A percentile compares a stretch with the other conserved stretches of the same genome.
These are phyloP conservation scores for Pichia norvegensis DNA, from an alignment of 1,139 yeast species.

Conservation along the genomic window DNA sequence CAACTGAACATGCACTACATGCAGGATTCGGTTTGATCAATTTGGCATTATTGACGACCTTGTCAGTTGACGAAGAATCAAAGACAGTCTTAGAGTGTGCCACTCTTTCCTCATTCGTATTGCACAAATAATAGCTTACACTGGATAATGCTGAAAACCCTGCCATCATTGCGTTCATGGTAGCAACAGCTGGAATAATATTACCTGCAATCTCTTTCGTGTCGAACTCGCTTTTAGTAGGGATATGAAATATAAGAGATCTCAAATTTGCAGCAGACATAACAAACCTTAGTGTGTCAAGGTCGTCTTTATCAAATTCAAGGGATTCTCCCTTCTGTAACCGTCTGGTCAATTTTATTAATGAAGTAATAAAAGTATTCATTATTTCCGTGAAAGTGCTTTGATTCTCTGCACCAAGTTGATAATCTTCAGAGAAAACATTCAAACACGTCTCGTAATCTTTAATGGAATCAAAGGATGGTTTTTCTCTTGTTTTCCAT, in stretches of 20 bases:
- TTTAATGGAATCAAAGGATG: slow-evolving; percentile 28
- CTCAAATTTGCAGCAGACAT: slow-evolving; percentile 83
- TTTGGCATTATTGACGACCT: slow-evolving; percentile 58
- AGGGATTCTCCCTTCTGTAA: slow-evolving; percentile 36
- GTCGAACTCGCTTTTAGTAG: slow-evolving; percentile 71
- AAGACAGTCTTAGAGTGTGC: slow-evolving; percentile 45
- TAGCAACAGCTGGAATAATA: slow-evolving; percentile 96
- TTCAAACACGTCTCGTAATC: neutral
- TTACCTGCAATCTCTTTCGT: slow-evolving; percentile 94
- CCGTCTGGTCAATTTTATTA: slow-evolving; percentile 45
- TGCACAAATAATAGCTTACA: slow-evolving; percentile 40
- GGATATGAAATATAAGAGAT: slow-evolving; percentile 65
- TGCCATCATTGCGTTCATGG: slow-evolving; percentile 92
- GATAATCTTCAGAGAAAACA: neutral
- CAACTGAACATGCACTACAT: slow-evolving; percentile 69
- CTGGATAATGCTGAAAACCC: slow-evolving; percentile 79
- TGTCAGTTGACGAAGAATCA: slow-evolving; percentile 56
- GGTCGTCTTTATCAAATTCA: slow-evolving; percentile 91
- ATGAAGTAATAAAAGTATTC: slow-evolving; percentile 47
- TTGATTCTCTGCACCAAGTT: slow-evolving; percentile 39
- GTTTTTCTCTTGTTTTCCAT: slow-evolving; percentile 68
- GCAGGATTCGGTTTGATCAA: slow-evolving; percentile 53
- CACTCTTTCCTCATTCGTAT: slow-evolving; percentile 20
- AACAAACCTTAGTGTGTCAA: slow-evolving; percentile 82
- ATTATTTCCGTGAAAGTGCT: slow-evolving; percentile 63